Conservation (phyloP, 805 yeast species). For the Pichia exigua region DNA sequence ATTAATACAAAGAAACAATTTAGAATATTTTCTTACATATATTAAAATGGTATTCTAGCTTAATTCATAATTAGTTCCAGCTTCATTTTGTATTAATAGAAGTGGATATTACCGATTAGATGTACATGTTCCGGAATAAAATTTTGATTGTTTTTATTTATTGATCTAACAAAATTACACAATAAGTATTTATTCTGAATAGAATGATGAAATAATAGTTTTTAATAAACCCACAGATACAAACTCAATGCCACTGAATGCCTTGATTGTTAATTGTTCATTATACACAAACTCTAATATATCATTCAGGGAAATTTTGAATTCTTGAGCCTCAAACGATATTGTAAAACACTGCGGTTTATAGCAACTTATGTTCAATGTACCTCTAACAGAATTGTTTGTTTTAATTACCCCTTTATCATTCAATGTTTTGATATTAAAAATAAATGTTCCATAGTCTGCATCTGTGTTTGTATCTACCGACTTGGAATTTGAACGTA, state of each 20-base stretch:
- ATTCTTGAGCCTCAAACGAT: constrained; percentile 35
- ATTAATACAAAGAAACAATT: too few relatives aligned
- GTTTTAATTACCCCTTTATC: constrained; percentile 7
- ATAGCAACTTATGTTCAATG: constrained; percentile 37
- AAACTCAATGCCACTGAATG: constrained; percentile 52
- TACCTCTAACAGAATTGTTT: neutral
- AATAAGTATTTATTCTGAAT: neutral
- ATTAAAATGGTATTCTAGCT: too few relatives aligned
- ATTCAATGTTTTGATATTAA: constrained; percentile 1
- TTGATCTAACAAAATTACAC: neutral
- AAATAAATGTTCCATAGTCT: neutral
- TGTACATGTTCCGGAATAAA: too few relatives aligned
- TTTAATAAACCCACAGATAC: constrained; percentile 5
- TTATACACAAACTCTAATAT: constrained; percentile 70
- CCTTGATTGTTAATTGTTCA: constrained; percentile 40
- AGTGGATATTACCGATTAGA: too few relatives aligned
- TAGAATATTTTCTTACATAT: too few relatives aligned
- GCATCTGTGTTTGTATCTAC: neutral
- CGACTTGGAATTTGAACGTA: neutral
- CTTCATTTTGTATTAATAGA: too few relatives aligned
- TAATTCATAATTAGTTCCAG: too few relatives aligned
- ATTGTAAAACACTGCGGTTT: constrained; percentile 63
- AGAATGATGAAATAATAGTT: neutral
- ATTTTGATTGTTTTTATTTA: too few relatives aligned
- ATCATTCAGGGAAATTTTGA: constrained; percentile 56